Conservation (phyloP, 2,329 filamentous ascomycete species). For the Cordyceps cicadae region DNA sequence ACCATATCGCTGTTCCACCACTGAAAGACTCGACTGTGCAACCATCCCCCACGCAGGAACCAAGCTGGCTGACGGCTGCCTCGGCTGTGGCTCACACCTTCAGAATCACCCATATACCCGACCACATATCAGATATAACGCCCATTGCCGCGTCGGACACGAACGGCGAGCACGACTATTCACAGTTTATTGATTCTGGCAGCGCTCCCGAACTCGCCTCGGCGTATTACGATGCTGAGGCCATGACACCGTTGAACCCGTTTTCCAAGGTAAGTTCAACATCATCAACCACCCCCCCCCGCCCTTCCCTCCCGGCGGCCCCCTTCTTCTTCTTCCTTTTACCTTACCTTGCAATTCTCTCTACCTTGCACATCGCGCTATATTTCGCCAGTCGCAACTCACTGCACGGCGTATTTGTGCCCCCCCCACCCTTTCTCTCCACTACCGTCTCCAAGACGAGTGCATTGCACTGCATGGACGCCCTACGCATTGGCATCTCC, state of each 20-base stretch:
- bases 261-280: conserved; percentile 42
- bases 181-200: not conserved
- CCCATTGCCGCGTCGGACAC: not conserved
- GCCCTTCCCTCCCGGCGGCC: no score
- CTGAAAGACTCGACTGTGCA: not conserved
- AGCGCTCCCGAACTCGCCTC: conserved; percentile 24
- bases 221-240: conserved; percentile 48
- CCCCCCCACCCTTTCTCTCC: not conserved
- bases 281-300: no score
- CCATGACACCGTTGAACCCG: conserved; percentile 49
- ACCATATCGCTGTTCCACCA: not conserved
- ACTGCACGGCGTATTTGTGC: not conserved
- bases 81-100: conserved; percentile 9
- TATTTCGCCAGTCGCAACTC: not conserved
- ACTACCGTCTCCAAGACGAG: not conserved
- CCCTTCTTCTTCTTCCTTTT: no score
- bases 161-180: not conserved
- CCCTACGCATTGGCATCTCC: not conserved
- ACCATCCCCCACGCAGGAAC: not conserved
- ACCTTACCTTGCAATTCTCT: no score
- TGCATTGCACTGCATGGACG: not conserved
- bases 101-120: conserved; percentile 5
- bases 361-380: not conserved
- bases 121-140: not conserved
- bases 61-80: conserved; percentile 6